Evolutionary conservation across 208 protist species (phyloP).

Genomic region (Tritrichomonas foetus): DNA sequence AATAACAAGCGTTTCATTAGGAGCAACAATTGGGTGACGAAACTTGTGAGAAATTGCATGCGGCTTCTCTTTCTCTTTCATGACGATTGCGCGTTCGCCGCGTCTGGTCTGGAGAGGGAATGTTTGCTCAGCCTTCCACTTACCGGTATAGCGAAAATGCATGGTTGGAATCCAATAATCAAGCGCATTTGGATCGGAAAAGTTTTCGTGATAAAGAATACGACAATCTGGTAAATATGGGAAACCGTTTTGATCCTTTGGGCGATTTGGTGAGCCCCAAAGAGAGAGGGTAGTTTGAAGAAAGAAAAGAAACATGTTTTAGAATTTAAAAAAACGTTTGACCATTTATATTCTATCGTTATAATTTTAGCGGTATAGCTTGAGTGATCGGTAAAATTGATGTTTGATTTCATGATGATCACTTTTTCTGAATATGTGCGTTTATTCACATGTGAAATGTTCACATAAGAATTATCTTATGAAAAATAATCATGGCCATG

Average conservation of each 20-base stretch:
- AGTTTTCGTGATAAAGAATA: not conserved
- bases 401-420: no score
- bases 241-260: not conserved
- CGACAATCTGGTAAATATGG: not conserved
- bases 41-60: not conserved
- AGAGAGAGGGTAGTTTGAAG: not conserved
- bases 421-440: no score
- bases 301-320: no score
- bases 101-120: not conserved
- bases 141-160: not conserved
- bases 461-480: no score
- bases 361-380: no score
- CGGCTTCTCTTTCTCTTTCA: not conserved
- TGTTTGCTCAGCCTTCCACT: not conserved
- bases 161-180: not conserved
- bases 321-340: no score
- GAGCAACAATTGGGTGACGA: not conserved
- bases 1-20: conserved; percentile 8
- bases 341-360: no score
- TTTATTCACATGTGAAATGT: no score
- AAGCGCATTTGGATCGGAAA: not conserved
- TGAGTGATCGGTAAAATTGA: no score
- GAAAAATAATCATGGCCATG: no score
- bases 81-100: not conserved
- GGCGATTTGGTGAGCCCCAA: not conserved